Percentiles rank a stretch among this genome's conserved stretches.
Conservation (phyloP, 257 asterid species). For the Solanum virginianum region DNA sequence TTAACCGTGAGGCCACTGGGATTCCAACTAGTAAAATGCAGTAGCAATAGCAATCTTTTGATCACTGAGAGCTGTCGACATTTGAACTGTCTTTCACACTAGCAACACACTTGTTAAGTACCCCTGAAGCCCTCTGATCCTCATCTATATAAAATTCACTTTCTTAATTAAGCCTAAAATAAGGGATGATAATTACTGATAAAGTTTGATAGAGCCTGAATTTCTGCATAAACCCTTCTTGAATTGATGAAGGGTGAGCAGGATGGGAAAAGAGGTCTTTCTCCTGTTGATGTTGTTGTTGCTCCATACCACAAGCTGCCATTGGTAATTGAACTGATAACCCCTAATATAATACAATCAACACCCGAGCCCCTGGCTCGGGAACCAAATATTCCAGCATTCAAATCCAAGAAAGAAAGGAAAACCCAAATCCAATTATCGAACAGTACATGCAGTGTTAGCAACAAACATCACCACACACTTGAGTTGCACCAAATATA, state of each 20-base stretch:
- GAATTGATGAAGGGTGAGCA: conserved; percentile 13
- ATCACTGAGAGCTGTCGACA: not conserved
- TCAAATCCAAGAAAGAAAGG: conserved; percentile 23
- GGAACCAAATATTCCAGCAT: conserved; percentile 81
- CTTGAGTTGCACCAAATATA: conserved; percentile 40
- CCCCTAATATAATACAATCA: not conserved
- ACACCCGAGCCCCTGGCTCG: conserved; percentile 90
- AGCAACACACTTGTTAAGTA: not conserved
- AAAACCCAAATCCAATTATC: conserved; percentile 4
- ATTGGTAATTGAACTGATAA: conserved; percentile 13
- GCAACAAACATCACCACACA: conserved; percentile 16
- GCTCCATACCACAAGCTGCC: conserved; percentile 27
- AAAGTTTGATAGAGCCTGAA: conserved; percentile 83
- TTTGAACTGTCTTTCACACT: not conserved
- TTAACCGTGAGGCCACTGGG: not conserved
- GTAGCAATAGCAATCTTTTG: not conserved
- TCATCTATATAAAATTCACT: not conserved
- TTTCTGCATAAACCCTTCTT: conserved; percentile 72
- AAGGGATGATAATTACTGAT: conserved; percentile 43
- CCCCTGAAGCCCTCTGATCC: not conserved
- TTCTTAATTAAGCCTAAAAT: not conserved
- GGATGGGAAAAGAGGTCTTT: conserved; percentile 19
- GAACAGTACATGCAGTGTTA: conserved; percentile 11
- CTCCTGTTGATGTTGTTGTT: conserved; percentile 8
- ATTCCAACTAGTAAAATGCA: not conserved